A percentile compares a stretch with the other conserved stretches of the same genome.
Conservation (phyloP, 1,284 basidiomycete genomes). For the Austroboletus niveus region DNA sequence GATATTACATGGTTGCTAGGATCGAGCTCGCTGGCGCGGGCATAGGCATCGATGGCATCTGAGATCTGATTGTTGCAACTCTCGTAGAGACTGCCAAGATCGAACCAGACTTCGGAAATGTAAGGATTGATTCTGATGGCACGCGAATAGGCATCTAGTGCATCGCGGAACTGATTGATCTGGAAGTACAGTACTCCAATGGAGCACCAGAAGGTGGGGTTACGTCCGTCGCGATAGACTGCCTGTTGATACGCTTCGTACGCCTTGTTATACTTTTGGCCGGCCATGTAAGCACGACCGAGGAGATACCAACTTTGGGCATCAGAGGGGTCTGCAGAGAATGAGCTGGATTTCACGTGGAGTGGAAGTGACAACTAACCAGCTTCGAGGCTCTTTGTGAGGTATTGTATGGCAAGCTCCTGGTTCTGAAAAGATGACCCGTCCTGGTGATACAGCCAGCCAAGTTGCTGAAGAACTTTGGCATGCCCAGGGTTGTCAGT, state of each 20-base stretch:
- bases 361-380: conserved; percentile 48
- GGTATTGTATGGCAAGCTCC: conserved; percentile 88
- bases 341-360: conserved; percentile 5
- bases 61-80: conserved; percentile 99
- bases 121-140: conserved; percentile 99
- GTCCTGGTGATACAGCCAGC: conserved; percentile 96
- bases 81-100: conserved; percentile 95
- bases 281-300: conserved; percentile 97
- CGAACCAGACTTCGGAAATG: conserved; percentile 99
- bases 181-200: conserved; percentile 99
- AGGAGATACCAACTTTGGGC: conserved; percentile 99
- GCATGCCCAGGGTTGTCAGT: conserved; percentile 92
- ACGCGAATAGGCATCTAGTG: conserved; percentile 96
- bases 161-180: conserved; percentile 98
- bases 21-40: conserved; percentile 88
- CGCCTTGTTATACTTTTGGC: conserved; percentile 99
- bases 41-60: conserved; percentile 98
- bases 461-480: conserved; percentile 97
- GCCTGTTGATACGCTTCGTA: conserved; percentile 99
- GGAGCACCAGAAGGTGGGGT: conserved; percentile 99
- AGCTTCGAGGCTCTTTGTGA: conserved; percentile 93
- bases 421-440: conserved; percentile 94
- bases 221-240: conserved; percentile 96
- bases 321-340: conserved; percentile 77
- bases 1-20: conserved; percentile 78